Evolutionary conservation across 2,329 filamentous ascomycete species (phyloP).

Genomic region (Fusarium pseudocircinatum): DNA sequence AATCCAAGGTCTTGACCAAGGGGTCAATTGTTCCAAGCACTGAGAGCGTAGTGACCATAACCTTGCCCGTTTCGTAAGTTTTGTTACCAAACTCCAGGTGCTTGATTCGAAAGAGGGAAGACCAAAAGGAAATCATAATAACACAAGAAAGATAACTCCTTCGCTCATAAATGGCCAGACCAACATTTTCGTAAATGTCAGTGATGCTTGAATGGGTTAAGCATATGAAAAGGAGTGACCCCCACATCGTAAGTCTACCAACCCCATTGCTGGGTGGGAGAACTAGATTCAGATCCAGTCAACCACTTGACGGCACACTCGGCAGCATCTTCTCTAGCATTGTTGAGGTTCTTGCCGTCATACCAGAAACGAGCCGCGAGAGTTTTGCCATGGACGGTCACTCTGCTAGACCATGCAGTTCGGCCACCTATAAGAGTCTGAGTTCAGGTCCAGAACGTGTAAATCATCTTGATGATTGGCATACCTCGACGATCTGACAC

Average conservation of each 20-base stretch:
- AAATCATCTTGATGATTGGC: slow-evolving; percentile 15
- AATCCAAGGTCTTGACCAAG: neutral
- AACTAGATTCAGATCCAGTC: slow-evolving; percentile 47
- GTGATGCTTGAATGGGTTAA: neutral
- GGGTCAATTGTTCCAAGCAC: neutral
- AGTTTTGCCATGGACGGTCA: slow-evolving; percentile 73
- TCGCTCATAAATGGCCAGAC: neutral
- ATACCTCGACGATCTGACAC: slow-evolving; percentile 80
- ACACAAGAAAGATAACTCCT: slow-evolving; percentile 10
- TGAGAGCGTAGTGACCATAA: slow-evolving; percentile 7
- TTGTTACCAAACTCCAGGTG: slow-evolving; percentile 38
- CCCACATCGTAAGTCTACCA: slow-evolving; percentile 24
- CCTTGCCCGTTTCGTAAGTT: slow-evolving; percentile 18
- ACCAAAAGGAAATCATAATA: slow-evolving; percentile 4
- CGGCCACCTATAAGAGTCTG: slow-evolving; percentile 71
- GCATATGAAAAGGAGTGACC: slow-evolving; percentile 3
- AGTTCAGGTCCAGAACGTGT: neutral
- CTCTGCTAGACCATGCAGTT: slow-evolving; percentile 88
- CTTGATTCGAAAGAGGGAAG: slow-evolving; percentile 15
- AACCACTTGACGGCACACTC: slow-evolving; percentile 77
- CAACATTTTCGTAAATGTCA: neutral
- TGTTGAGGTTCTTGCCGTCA: slow-evolving; percentile 86
- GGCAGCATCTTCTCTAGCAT: slow-evolving; percentile 90
- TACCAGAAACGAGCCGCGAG: slow-evolving; percentile 89
- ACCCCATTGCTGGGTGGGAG: slow-evolving; percentile 39